Percentiles rank a stretch among this genome's conserved stretches.
Evolutionary conservation across 202 grass and related monocot species (phyloP).

Genomic region (Cymbopogon flexuosus): DNA sequence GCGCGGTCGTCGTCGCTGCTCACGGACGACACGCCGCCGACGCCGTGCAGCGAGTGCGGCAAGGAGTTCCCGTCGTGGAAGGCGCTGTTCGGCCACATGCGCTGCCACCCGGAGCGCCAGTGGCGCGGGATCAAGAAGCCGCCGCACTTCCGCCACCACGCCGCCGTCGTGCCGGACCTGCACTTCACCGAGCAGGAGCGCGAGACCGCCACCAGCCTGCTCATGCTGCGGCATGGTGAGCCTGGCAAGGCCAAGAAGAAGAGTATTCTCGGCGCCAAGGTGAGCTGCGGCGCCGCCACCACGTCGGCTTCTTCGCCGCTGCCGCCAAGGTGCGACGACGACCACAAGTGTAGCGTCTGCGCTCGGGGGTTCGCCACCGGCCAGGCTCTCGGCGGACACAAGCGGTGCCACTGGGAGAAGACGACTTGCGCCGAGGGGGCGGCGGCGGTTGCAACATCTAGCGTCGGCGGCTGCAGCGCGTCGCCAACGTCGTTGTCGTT

Average conservation of each 20-base stretch:
- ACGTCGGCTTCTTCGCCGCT: neutral
- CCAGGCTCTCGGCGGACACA: constrained; percentile 33
- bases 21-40: constrained; percentile 1
- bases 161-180: neutral
- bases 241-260: neutral
- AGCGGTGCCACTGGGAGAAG: constrained; percentile 44
- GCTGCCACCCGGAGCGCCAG: constrained; percentile 63
- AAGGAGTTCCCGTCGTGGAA: constrained; percentile 54
- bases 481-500: neutral
- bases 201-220: constrained; percentile 35
- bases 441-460: neutral
- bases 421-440: neutral
- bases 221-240: constrained; percentile 27
- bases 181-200: constrained; percentile 43
- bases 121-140: constrained; percentile 72
- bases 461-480: neutral
- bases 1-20: neutral
- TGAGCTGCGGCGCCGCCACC: neutral
- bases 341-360: constrained; percentile 32
- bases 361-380: constrained; percentile 27
- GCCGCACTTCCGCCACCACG: neutral
- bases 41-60: constrained; percentile 64
- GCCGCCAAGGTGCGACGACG: constrained; percentile 13
- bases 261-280: neutral
- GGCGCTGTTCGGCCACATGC: constrained; percentile 75